These are phyloP conservation scores for Pleurotus sapidus DNA, from an alignment of 768 basidiomycete species.

Conservation along the genomic window DNA sequence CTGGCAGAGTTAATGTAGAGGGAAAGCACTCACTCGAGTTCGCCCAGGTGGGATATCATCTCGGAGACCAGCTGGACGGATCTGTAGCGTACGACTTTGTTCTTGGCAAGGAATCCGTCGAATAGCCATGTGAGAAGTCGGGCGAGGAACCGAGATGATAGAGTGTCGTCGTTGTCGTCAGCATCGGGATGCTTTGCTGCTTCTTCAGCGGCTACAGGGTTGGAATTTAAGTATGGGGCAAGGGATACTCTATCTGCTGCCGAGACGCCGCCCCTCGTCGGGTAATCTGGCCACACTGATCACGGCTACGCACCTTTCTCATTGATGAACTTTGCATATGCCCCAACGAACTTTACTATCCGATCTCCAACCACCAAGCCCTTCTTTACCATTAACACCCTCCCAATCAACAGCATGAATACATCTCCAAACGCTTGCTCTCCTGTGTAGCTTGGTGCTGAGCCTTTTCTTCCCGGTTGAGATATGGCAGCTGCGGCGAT, in stretches of 20 bases:
- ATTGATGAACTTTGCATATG: conserved; percentile 78
- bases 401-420: conserved; percentile 71
- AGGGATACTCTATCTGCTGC: neutral
- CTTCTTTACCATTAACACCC: conserved; percentile 82
- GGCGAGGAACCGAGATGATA: conserved; percentile 65
- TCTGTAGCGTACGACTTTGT: conserved; percentile 85
- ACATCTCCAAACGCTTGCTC: conserved; percentile 76
- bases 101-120: conserved; percentile 84
- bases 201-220: conserved; percentile 15
- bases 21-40: conserved; percentile 73
- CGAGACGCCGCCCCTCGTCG: neutral
- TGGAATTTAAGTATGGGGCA: conserved; percentile 17
- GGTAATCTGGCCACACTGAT: neutral
- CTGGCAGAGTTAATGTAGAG: neutral
- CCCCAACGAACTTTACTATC: conserved; percentile 81
- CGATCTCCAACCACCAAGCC: conserved; percentile 70
- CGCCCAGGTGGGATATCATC: conserved; percentile 80
- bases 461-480: conserved; percentile 46
- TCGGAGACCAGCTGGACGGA: conserved; percentile 80
- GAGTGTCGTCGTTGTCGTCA: conserved; percentile 63
- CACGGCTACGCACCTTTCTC: conserved; percentile 66
- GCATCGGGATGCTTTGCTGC: conserved; percentile 39
- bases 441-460: conserved; percentile 55
- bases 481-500: conserved; percentile 54
- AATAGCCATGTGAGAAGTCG: conserved; percentile 71